These are phyloP conservation scores for Eucalyptus regnans DNA, from an alignment of 345 rosid genomes.

Conservation along the genomic window DNA sequence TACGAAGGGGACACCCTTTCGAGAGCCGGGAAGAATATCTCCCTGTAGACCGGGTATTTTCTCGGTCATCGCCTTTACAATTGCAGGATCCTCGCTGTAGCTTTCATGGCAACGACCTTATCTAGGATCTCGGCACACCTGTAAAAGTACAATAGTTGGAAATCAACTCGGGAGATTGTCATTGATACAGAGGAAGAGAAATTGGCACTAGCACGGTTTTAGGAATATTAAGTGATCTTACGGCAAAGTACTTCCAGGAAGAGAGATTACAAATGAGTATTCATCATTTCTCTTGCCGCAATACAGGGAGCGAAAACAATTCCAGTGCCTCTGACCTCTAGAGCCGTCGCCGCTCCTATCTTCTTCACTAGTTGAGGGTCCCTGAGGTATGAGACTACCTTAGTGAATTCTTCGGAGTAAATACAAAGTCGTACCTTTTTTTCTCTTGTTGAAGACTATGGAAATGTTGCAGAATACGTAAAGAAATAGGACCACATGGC, in stretches of 20 bases:
- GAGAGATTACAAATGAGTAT: not conserved
- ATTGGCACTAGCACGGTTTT: not conserved
- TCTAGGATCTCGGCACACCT: conserved; percentile 67
- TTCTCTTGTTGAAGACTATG: not conserved
- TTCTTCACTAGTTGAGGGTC: conserved; percentile 61
- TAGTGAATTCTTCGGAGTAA: not conserved
- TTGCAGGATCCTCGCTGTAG: conserved; percentile 47
- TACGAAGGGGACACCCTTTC: conserved; percentile 42
- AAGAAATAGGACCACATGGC: not conserved
- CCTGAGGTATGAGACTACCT: conserved; percentile 6
- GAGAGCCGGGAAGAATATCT: conserved; percentile 14
- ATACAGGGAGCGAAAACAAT: conserved; percentile 74
- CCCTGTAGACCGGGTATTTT: conserved; percentile 59
- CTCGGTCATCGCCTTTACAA: conserved; percentile 44
- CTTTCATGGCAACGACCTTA: conserved; percentile 55
- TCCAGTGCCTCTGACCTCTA: conserved; percentile 81
- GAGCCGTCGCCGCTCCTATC: conserved; percentile 78
- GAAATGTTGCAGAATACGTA: not conserved
- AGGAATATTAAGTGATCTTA: not conserved
- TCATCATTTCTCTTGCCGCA: conserved; percentile 20
- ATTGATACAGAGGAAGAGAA: not conserved
- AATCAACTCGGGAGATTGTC: not conserved
- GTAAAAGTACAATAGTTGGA: not conserved
- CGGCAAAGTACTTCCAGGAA: not conserved
- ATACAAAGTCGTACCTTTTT: not conserved